These are phyloP conservation scores for Ogataea henricii DNA, from an alignment of 805 yeast species.

Conservation along the genomic window DNA sequence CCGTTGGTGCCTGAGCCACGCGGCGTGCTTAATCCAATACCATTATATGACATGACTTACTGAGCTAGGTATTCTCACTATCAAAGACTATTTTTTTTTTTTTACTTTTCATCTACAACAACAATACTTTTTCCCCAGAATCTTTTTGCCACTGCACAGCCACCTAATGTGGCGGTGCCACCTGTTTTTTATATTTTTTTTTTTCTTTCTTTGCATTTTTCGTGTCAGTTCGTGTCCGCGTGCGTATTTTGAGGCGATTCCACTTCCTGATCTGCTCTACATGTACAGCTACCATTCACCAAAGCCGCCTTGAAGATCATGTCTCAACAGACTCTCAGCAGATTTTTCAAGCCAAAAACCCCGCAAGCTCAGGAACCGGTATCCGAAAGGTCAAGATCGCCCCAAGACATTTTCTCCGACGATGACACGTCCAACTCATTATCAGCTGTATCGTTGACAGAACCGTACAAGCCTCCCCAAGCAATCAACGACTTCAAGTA, in stretches of 20 bases:
- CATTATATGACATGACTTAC: conserved; percentile 58
- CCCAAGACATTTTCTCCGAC: neutral
- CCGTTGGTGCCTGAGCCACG: conserved; percentile 70
- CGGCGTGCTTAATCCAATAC: conserved; percentile 56
- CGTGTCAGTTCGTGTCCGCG: conserved; percentile 5
- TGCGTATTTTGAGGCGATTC: neutral
- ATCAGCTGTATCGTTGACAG: neutral
- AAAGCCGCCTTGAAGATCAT: conserved; percentile 6
- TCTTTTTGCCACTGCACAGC: neutral
- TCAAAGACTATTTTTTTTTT: neutral
- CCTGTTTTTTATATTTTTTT: too few relatives aligned
- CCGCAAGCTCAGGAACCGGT: neutral
- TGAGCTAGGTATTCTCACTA: too few relatives aligned
- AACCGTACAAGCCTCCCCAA: neutral
- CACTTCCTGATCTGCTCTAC: neutral
- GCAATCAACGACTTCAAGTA: neutral
- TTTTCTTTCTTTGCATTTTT: neutral
- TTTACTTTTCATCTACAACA: neutral
- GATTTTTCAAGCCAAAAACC: conserved; percentile 20
- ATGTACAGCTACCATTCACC: too few relatives aligned
- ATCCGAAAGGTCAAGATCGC: neutral
- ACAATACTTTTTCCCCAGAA: neutral
- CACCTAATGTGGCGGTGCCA: neutral
- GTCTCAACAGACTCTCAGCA: conserved; percentile 29
- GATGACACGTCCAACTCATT: conserved; percentile 1